Evolutionary conservation across 1,284 basidiomycete species (phyloP).

Genomic region (Earliella scabrosa): DNA sequence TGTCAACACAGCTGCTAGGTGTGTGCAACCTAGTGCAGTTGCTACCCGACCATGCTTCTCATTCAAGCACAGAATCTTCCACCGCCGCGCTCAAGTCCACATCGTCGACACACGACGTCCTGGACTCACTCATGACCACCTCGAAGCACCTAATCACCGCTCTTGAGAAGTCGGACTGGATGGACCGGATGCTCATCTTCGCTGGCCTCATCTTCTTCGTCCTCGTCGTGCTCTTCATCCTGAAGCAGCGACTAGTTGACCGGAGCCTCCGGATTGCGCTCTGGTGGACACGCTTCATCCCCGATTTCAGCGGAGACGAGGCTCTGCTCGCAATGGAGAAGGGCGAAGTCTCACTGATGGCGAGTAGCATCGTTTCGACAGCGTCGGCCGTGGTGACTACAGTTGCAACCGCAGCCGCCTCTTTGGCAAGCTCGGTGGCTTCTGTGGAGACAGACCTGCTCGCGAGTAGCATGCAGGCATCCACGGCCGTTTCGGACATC

Average conservation of each 20-base stretch:
- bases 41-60: neutral
- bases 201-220: conserved; percentile 81
- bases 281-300: conserved; percentile 80
- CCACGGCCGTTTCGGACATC: neutral
- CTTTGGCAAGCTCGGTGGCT: conserved; percentile 2
- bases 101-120: conserved; percentile 78
- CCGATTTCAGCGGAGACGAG: conserved; percentile 36
- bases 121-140: conserved; percentile 74
- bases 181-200: conserved; percentile 87
- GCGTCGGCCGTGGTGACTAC: conserved; percentile 7
- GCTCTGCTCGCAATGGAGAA: conserved; percentile 31
- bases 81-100: conserved; percentile 78
- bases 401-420: conserved; percentile 4
- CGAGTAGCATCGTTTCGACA: conserved; percentile 3
- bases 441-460: neutral
- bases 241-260: conserved; percentile 87
- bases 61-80: conserved; percentile 67
- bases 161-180: conserved; percentile 87
- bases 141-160: conserved; percentile 85
- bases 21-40: neutral
- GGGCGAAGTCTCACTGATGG: conserved; percentile 15
- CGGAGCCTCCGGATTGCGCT: conserved; percentile 70
- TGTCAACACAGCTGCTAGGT: conserved; percentile 88
- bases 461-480: neutral
- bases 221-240: conserved; percentile 82